Evolutionary conservation across 2,329 filamentous ascomycete genomes (phyloP).

Genomic region (Colletotrichum sp.): DNA sequence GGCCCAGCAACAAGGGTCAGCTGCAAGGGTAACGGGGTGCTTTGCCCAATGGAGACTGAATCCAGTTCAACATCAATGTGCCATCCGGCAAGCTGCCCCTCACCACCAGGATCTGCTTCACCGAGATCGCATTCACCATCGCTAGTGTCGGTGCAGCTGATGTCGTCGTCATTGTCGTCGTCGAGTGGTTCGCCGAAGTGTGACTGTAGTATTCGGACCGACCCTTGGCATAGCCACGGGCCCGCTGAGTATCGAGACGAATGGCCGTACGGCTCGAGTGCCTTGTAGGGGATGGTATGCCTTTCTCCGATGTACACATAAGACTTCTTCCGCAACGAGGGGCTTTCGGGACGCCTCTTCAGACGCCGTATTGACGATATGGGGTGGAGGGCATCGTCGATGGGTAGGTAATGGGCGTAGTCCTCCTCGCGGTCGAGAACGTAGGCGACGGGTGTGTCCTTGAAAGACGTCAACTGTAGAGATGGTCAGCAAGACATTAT

Average conservation of each 20-base stretch:
- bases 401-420: background rate
- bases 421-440: background rate
- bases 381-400: background rate
- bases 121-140: background rate
- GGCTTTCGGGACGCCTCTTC: background rate
- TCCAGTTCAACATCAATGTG: background rate
- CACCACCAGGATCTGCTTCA: background rate
- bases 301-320: background rate
- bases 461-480: background rate
- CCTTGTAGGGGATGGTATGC: background rate
- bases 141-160: background rate
- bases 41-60: background rate
- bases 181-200: background rate
- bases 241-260: background rate
- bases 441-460: background rate
- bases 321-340: background rate
- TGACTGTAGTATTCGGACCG: background rate
- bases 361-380: background rate
- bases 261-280: accelerated
- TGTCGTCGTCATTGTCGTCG: background rate
- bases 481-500: background rate
- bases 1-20: background rate
- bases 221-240: background rate
- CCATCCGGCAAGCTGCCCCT: background rate
- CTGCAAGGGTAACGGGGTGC: background rate